Base-by-base conservation (phyloP, 371 early-diverging fungal species). In the Homolaphlyctis polyrhiza region DNA sequence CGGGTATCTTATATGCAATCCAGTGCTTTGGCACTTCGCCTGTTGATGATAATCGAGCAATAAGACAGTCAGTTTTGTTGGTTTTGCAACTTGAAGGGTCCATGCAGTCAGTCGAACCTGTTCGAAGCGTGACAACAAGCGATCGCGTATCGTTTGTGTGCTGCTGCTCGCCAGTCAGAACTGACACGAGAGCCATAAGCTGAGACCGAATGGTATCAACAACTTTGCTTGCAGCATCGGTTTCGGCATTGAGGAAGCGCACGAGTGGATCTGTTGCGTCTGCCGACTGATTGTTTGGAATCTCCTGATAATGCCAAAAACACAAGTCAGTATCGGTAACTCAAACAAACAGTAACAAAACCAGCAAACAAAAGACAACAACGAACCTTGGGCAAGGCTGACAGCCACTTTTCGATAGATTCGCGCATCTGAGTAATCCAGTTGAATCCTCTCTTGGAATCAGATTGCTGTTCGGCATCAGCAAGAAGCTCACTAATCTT, bases 161-260 rank as follows among this genome's bases (percentile, higher is more conserved):
- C 79, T 91, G 91, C 52, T 87, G 66, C 70, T 86, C 82, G 58
- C 93, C 94, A 11, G 69, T 74, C 70, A 91, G 91, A 51, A 90
- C 85, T 58, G 76, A 72, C 52, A 76, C 76, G 51, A 95, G 72
- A 13, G 82, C 79, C 14, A 57, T 36, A 29, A 95, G 75, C 62
- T 95, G 95, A 23, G 70, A 66, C 16, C 86, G 84, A 33, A 95
- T 84, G 3, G 70, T 75, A 3, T 57, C 63, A 14, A 94, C 78
- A 35, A 94, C 70, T n/a, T 66, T 59, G 36, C 76, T 71, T 16
- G 85, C 91, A 60, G 86, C 88, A 43, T 75, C 60, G 68, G 82
- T 81, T 69, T 95, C 96, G 59, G 94, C 86, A 60, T 88, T 86
- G 70, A 94, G 91, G 76, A 91, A 93, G 21, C 94, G 84, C 79